Evolutionary conservation across 202 grass and related monocot genomes (phyloP).

Genomic region (Dendrocalamus latiflorus): DNA sequence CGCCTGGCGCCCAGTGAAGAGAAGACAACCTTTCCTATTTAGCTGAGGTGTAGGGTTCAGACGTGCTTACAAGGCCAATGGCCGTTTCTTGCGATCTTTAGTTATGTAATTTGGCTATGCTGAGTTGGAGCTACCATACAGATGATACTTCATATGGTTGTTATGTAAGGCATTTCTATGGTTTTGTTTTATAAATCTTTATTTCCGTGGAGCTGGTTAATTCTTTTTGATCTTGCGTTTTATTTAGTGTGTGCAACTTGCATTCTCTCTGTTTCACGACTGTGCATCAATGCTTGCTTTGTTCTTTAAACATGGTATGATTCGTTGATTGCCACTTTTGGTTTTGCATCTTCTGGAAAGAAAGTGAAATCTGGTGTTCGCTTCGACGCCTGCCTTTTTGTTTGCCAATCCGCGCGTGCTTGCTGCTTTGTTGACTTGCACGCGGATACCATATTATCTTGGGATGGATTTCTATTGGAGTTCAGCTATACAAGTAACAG

Average conservation of each 20-base stretch:
- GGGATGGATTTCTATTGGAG: too few relatives aligned
- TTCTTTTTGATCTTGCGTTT: background rate
- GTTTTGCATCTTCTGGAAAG: background rate
- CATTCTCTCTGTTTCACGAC: background rate
- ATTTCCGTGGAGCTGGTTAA: background rate
- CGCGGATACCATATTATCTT: too few relatives aligned
- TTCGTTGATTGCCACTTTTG: background rate
- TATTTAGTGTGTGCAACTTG: background rate
- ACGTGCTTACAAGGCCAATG: background rate
- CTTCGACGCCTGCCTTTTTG: too few relatives aligned
- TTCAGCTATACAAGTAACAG: too few relatives aligned
- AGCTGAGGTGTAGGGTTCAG: slow-evolving; percentile 22
- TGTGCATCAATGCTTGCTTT: background rate
- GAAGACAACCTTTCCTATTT: background rate
- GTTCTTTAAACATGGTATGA: background rate
- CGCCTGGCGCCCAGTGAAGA: slow-evolving; percentile 61
- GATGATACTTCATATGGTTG: slow-evolving; percentile 7
- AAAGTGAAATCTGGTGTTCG: too few relatives aligned
- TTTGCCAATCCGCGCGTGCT: too few relatives aligned
- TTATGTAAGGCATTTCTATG: slow-evolving; percentile 23
- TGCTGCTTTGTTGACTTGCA: too few relatives aligned
- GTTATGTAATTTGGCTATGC: slow-evolving; percentile 14
- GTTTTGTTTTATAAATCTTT: slow-evolving; percentile 25
- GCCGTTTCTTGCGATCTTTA: slow-evolving; percentile 6
- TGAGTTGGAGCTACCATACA: slow-evolving; percentile 22